Evolutionary conservation across 177 flowering plant species (phyloP).

Genomic region (Tripterygium wilfordii): DNA sequence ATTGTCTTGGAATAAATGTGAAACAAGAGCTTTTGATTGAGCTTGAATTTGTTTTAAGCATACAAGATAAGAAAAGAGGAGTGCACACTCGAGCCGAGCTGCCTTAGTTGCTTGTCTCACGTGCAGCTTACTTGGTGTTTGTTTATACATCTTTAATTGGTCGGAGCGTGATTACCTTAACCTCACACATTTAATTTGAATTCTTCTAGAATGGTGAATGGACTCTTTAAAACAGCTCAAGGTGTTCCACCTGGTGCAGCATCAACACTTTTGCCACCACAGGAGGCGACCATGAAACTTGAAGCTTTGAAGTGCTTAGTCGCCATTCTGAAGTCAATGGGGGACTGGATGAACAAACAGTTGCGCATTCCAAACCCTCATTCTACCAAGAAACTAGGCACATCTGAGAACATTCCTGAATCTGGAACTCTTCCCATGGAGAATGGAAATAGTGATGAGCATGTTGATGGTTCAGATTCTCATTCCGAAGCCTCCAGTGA

Average conservation of each 20-base stretch:
- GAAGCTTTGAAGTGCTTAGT: slow-evolving; percentile 98
- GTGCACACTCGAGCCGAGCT: too few relatives aligned
- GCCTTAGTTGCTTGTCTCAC: too few relatives aligned
- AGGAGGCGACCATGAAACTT: slow-evolving; percentile 83
- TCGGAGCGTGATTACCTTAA: too few relatives aligned
- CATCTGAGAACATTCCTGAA: slow-evolving; percentile 54
- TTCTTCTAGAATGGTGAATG: slow-evolving; percentile 99
- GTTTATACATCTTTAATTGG: background rate
- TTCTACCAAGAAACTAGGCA: slow-evolving; percentile 58
- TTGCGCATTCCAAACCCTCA: slow-evolving; percentile 83
- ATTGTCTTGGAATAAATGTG: too few relatives aligned
- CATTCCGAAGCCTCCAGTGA: slow-evolving; percentile 80
- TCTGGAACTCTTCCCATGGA: slow-evolving; percentile 36
- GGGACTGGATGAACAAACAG: slow-evolving; percentile 99
- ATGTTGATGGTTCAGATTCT: slow-evolving; percentile 74
- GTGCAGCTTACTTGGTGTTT: too few relatives aligned
- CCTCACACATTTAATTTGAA: too few relatives aligned
- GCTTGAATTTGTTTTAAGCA: too few relatives aligned
- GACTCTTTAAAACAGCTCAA: slow-evolving; percentile 99
- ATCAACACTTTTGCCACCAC: slow-evolving; percentile 84
- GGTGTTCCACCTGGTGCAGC: slow-evolving; percentile 88
- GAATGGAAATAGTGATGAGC: slow-evolving; percentile 81
- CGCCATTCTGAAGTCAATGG: slow-evolving; percentile 85
- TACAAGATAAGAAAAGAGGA: too few relatives aligned
- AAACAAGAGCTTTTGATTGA: too few relatives aligned